phyloP scores from a whole-genome alignment of 2,329 filamentous ascomycete genomes.

The Fusarium verticillioides region DNA sequence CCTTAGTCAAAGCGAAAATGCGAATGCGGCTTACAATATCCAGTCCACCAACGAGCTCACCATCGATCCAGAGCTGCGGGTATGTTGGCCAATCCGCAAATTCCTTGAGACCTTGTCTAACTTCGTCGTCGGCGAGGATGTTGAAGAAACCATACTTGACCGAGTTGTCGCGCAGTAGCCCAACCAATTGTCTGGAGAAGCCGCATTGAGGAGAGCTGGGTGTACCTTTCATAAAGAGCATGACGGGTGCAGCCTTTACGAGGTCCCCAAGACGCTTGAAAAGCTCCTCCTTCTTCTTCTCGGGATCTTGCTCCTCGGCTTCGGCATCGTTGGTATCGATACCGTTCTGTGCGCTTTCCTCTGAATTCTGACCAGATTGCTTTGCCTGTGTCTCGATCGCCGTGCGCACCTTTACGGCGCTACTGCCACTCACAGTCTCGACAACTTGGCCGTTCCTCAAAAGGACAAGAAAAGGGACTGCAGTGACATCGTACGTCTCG shows the following conservation, averaged over 20 bases:
- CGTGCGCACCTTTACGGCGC: slow-evolving; percentile 83
- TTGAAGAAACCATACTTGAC: slow-evolving; percentile 99
- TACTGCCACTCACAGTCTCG: slow-evolving; percentile 89
- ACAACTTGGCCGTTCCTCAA: slow-evolving; percentile 79
- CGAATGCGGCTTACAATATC: slow-evolving; percentile 82
- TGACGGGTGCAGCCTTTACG: slow-evolving; percentile 94
- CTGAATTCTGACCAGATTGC: slow-evolving; percentile 50
- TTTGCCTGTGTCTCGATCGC: slow-evolving; percentile 87
- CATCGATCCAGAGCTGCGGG: slow-evolving; percentile 91
- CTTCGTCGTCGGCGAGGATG: slow-evolving; percentile 96
- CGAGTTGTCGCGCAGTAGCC: slow-evolving; percentile 84
- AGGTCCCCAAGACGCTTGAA: slow-evolving; percentile 83
- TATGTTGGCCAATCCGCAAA: slow-evolving; percentile 99
- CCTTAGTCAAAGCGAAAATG: neutral
- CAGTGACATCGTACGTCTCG: slow-evolving; percentile 92
- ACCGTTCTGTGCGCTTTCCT: slow-evolving; percentile 51
- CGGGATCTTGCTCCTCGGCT: slow-evolving; percentile 63
- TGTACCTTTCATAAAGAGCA: slow-evolving; percentile 99
- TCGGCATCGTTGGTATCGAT: slow-evolving; percentile 51
- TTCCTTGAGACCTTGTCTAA: slow-evolving; percentile 94
- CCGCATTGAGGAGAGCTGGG: slow-evolving; percentile 88
- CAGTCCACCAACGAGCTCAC: slow-evolving; percentile 90
- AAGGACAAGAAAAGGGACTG: slow-evolving; percentile 91
- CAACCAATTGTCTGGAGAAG: slow-evolving; percentile 91
- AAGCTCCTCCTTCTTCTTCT: slow-evolving; percentile 82